Evolutionary conservation across 2,329 filamentous ascomycete species (phyloP), one percentile per base, ranked within the genome.

Genomic region (Ceratocystis huliohia): DNA sequence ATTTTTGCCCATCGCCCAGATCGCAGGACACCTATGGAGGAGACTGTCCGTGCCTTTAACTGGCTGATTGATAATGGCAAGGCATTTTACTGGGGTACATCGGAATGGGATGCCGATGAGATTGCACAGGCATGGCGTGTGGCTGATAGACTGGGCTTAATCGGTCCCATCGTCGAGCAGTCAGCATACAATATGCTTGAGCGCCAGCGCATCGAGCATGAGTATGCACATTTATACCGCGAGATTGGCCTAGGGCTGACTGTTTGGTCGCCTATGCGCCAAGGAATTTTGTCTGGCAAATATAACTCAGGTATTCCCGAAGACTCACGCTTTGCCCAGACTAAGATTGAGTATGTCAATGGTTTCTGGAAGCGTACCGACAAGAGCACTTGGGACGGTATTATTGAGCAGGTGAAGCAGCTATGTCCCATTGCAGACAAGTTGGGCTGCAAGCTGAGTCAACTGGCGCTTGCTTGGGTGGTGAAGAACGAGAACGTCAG

Each of bases 61-160:
- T 79, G 88, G 57, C 75, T 89, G 65, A 88, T 89, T 73, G 78
- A 84, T 73, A 80, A 79, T 0, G 86, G 86, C 70, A 85, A 88
- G 75, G 83, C 84, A 1, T 82, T 89, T 69, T 88, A 88, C 77
- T 88, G 85, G 85, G 85, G 85, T 53, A 88, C 85, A 0, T 87
- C 83, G 0, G 84, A 88, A 73, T 88, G 85, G 85, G 80, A 78
- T 68, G 83, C 85, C 56, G 80, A 82, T 67, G 84, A 88, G 76
- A 87, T 88, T 72, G 80, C 81, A 5, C 79, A 83, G 67, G 85
- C 86, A 0, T 84, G 82, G 77, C 77, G 82, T 15, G 78, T 83
- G 68, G 83, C 85, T 44, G 83, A 86, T 70, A 79, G 78, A 69
- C 78, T 87, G 7, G 78, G 80, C 15, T 76, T 88, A 50, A 80